Percentiles rank a stretch among this genome's conserved stretches.
Conservation (phyloP, 1,139 yeast genomes). For the Diutina rugosa region DNA sequence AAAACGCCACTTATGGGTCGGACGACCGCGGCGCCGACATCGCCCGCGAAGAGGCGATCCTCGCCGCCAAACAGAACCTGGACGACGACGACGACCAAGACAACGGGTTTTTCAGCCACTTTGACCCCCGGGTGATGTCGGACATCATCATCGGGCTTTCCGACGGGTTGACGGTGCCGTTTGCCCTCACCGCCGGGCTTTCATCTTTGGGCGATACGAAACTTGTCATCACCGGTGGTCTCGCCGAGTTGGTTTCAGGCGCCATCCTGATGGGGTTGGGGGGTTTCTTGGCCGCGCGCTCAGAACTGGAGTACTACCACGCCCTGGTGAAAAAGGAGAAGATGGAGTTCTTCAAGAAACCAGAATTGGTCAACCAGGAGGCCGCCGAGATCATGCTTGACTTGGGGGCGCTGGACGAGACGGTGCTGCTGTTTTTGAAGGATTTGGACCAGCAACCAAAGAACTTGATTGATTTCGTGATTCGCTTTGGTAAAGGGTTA, state of each 20-base stretch:
- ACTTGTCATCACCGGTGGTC: constrained; percentile 73
- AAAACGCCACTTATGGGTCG: background rate
- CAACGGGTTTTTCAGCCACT: constrained; percentile 24
- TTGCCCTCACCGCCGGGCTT: constrained; percentile 73
- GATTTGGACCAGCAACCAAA: constrained; percentile 63
- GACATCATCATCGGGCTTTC: constrained; percentile 70
- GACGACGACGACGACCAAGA: constrained; percentile 15
- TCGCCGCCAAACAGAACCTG: background rate
- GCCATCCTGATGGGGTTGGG: constrained; percentile 83
- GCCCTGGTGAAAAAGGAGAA: constrained; percentile 65
- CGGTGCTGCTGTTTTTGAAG: constrained; percentile 50
- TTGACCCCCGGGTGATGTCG: constrained; percentile 68
- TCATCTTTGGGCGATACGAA: constrained; percentile 65
- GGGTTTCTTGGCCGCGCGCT: constrained; percentile 68
- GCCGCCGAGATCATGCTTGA: constrained; percentile 62
- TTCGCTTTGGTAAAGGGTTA: constrained; percentile 60
- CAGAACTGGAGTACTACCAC: constrained; percentile 61
- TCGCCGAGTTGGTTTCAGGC: constrained; percentile 75
- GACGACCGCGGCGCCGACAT: background rate
- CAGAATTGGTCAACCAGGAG: constrained; percentile 49
- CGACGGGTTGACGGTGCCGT: constrained; percentile 76
- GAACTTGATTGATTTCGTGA: constrained; percentile 56
- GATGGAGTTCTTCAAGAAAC: constrained; percentile 51
- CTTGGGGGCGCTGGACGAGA: constrained; percentile 55
- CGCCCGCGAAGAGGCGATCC: background rate